Evolutionary conservation across 148 eudicot species (phyloP), one percentile per base, ranked within the genome.

Genomic region (Chenopodium album): DNA sequence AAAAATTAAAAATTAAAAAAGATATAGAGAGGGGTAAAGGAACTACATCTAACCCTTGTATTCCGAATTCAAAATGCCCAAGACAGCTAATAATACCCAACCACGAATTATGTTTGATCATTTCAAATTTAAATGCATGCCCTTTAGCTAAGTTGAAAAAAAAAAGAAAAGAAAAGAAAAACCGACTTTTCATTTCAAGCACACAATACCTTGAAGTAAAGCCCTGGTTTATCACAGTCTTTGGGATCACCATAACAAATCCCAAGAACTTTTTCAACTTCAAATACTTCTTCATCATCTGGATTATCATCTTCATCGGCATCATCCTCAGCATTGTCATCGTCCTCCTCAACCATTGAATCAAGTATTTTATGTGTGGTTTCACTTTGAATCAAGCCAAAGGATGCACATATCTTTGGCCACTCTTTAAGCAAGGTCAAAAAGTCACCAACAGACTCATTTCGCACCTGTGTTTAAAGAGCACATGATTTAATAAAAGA

Each of bases 231-330:
- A 0, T 29, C 29, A 3, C 4, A 81, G 6, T 82, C 71, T 7
- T 90, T 90, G 3, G 97, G 97, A 22, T 90, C 88, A 50, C 97
- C 98, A 73, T 91, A 91, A 66, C 95, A 90, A 46, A 94, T 89
- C 1, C 85, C 90, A 17, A 90, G 28, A 44, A 96, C 52, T n/a
- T 82, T 80, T 16, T 88, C 92, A 2, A 96, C 99, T 82, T 94
- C 99, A 85, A 71, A 96, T 22, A 73, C 87, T 76, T 93, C 92
- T 10, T 78, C 26, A 75, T 83, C 89, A 26, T 78, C 64, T 60
- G 14, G 78, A n/a, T 78, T 76, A 2, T 79, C 86, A 59, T 84
- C 86, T 44, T 79, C 88, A 48, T 26, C 87, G 0, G 64, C 85
- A 19, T 83, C 89, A 9, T 85, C 90, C 13, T 41, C 84, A 11